Conservation (phyloP, 1,139 yeast genomes). For the Casaregolazyma suthepensis region DNA sequence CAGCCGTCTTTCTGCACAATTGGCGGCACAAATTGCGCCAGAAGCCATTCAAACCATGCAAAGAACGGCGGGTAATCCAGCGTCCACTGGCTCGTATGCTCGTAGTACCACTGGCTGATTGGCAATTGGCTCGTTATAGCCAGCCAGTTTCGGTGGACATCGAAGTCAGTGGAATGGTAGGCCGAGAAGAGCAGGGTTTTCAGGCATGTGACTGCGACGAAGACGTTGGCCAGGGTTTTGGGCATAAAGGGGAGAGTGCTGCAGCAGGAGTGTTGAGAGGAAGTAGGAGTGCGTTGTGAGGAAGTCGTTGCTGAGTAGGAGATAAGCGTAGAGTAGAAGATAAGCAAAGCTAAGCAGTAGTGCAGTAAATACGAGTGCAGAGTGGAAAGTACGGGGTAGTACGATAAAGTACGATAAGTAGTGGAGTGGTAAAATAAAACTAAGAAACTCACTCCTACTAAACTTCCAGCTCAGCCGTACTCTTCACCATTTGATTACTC, state of each 20-base stretch:
- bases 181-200: constrained; percentile 45
- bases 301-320: no score
- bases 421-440: no score
- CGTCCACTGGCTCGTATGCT: constrained; percentile 88
- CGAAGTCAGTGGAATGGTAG: constrained; percentile 85
- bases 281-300: no score
- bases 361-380: no score
- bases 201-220: constrained; percentile 54
- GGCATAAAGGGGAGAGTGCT: no score
- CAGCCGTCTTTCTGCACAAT: constrained; percentile 67
- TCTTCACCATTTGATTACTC: background rate
- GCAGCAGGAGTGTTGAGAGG: no score
- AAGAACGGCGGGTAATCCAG: constrained; percentile 96
- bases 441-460: no score
- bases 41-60: constrained; percentile 84
- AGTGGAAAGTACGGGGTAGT: no score
- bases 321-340: no score
- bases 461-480: no score
- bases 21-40: constrained; percentile 66
- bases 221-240: constrained; percentile 54
- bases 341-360: no score
- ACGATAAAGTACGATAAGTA: no score
- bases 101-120: constrained; percentile 72
- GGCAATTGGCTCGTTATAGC: constrained; percentile 85
- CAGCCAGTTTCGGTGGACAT: constrained; percentile 95